Conservation (phyloP, 2,329 filamentous ascomycete species). For the Hypoxylon sp. region DNA sequence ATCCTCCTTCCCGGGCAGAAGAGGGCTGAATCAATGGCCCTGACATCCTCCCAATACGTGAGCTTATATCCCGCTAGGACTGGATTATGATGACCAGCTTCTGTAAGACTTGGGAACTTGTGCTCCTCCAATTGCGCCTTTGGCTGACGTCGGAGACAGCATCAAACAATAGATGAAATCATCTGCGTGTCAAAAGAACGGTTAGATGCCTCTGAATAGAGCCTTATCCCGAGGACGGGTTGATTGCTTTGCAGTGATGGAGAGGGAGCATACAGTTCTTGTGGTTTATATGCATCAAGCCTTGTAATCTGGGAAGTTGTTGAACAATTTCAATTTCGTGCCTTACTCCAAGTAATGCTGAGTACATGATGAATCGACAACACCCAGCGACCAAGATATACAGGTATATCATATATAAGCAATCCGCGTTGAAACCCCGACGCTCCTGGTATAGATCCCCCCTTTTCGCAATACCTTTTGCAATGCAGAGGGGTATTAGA, state of each 20-base stretch:
- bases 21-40: not conserved
- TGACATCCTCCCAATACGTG: not conserved
- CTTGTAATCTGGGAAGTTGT: not conserved
- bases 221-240: not conserved
- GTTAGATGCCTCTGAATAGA: not conserved
- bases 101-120: not conserved
- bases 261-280: not conserved
- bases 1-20: slow-evolving; percentile 7
- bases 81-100: not conserved
- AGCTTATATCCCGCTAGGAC: not conserved
- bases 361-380: slow-evolving; percentile 36
- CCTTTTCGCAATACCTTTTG: slow-evolving; percentile 35
- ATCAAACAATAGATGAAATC: not conserved
- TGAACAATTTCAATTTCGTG: slow-evolving; percentile 41
- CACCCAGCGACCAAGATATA: slow-evolving; percentile 32
- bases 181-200: not conserved
- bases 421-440: slow-evolving; percentile 28
- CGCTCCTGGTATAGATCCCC: slow-evolving; percentile 39
- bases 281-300: slow-evolving; percentile 1
- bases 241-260: not conserved
- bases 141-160: not conserved
- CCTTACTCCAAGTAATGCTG: slow-evolving; percentile 35
- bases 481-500: slow-evolving; percentile 43
- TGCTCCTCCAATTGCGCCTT: not conserved
- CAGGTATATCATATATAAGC: slow-evolving; percentile 34